Percentiles rank a stretch among this genome's conserved stretches.
phyloP scores from a whole-genome alignment of 805 yeast species.

The Saccharomycopsis babjevae region DNA sequence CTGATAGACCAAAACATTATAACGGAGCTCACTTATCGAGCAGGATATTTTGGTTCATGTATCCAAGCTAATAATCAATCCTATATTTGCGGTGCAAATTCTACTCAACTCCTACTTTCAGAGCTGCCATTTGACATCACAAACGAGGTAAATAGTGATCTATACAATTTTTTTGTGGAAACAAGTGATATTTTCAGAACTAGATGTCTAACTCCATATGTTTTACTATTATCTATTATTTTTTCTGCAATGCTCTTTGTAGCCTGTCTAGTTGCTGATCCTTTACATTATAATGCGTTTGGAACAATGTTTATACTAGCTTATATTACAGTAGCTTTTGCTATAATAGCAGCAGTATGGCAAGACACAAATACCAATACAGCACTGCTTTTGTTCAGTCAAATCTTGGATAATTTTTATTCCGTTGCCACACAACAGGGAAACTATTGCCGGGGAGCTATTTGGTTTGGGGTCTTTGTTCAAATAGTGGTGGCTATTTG shows the following conservation, averaged over 20 bases:
- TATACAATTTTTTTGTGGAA: slow-evolving; percentile 12
- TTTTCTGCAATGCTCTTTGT: slow-evolving; percentile 7
- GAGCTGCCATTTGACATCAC: slow-evolving; percentile 4
- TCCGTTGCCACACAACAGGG: slow-evolving; percentile 7
- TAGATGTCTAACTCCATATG: slow-evolving; percentile 17
- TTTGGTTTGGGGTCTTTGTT: slow-evolving; percentile 17
- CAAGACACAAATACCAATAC: slow-evolving; percentile 18
- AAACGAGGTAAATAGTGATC: slow-evolving; percentile 2
- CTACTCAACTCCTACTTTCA: slow-evolving; percentile 3
- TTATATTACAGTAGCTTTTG: slow-evolving; percentile 11
- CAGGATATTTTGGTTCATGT: slow-evolving; percentile 17
- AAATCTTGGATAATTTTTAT: slow-evolving; percentile 13
- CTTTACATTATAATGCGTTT: slow-evolving; percentile 6
- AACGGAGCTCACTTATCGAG: slow-evolving; percentile 1
- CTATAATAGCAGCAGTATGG: slow-evolving; percentile 18
- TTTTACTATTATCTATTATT: slow-evolving; percentile 13
- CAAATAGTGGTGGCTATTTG: slow-evolving; percentile 13
- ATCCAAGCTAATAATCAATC: neutral
- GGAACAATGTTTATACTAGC: slow-evolving; percentile 7
- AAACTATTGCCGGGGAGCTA: slow-evolving; percentile 10
- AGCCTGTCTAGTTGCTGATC: slow-evolving; percentile 11
- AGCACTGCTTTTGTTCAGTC: slow-evolving; percentile 9
- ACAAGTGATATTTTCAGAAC: slow-evolving; percentile 13
- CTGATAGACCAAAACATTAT: neutral
- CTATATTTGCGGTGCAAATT: slow-evolving; percentile 15